A percentile compares a stretch with the other conserved stretches of the same genome.
Conservation (phyloP, 1,139 yeast species). For the Williopsis jadinii region DNA sequence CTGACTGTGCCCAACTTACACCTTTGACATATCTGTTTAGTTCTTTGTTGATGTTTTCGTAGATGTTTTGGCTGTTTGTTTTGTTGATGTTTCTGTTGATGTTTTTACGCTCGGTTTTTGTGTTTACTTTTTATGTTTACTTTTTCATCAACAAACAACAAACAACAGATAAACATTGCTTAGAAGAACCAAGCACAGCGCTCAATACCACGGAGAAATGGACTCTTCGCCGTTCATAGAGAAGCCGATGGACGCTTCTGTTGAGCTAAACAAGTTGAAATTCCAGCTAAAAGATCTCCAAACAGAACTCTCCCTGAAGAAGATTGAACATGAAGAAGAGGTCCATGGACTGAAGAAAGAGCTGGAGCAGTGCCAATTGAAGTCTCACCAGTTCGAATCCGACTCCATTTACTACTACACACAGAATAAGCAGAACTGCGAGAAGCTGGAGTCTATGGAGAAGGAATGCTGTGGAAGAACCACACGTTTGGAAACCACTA, state of each 20-base stretch:
- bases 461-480: conserved; percentile 9
- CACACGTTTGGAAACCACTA: conserved; percentile 19
- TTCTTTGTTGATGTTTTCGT: neutral
- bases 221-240: conserved; percentile 44
- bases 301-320: conserved; percentile 24
- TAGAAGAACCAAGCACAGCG: too few species aligned
- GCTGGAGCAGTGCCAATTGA: conserved; percentile 19
- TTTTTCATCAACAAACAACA: too few species aligned
- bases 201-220: conserved; percentile 8
- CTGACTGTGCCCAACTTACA: conserved; percentile 25
- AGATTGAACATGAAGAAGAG: conserved; percentile 26
- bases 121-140: too few species aligned
- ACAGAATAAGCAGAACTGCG: conserved; percentile 28
- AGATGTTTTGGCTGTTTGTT: neutral
- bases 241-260: conserved; percentile 25
- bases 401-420: conserved; percentile 36
- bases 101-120: too few species aligned
- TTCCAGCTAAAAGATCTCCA: conserved; percentile 27
- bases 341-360: conserved; percentile 25
- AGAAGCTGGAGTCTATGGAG: conserved; percentile 24
- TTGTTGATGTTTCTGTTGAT: neutral
- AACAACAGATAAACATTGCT: too few species aligned
- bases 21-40: conserved; percentile 27
- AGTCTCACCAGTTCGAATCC: conserved; percentile 25
- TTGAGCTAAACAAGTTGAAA: conserved; percentile 23